phyloP scores from a whole-genome alignment of 441 rosid species.

The Pelargonium myrrhifolium region DNA sequence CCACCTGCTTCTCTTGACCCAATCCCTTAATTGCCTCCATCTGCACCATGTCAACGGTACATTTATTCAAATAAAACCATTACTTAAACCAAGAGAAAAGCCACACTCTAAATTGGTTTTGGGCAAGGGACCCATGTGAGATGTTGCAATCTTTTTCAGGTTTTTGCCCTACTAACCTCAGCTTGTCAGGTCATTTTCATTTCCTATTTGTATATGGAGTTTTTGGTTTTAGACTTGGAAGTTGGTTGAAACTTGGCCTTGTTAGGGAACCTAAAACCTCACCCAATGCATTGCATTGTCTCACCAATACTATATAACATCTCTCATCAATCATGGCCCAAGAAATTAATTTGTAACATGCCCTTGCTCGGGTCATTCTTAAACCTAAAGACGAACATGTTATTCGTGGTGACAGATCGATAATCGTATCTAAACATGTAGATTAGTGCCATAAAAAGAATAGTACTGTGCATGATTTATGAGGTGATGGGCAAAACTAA shows the following conservation, averaged over 20 bases:
- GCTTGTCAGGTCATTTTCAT: neutral
- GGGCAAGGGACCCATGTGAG: neutral
- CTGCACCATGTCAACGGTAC: no score
- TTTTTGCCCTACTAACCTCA: no score
- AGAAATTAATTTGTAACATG: no score
- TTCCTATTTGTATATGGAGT: neutral
- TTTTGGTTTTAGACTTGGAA: neutral
- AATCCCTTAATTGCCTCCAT: no score
- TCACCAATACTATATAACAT: neutral
- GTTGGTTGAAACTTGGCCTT: neutral
- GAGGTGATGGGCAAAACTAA: constrained; percentile 7
- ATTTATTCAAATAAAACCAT: neutral
- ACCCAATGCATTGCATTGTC: neutral
- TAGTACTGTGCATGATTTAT: neutral
- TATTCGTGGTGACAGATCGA: neutral
- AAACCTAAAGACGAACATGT: neutral
- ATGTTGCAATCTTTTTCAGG: neutral
- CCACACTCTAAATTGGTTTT: neutral
- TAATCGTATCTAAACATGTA: neutral
- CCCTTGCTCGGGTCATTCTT: no score
- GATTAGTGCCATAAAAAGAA: neutral
- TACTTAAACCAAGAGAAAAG: neutral
- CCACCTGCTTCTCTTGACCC: no score
- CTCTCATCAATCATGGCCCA: neutral
- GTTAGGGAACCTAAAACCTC: neutral